Evolutionary conservation across 495 filamentous ascomycete species (phyloP).

Genomic region (Clavariopsis aquatica): DNA sequence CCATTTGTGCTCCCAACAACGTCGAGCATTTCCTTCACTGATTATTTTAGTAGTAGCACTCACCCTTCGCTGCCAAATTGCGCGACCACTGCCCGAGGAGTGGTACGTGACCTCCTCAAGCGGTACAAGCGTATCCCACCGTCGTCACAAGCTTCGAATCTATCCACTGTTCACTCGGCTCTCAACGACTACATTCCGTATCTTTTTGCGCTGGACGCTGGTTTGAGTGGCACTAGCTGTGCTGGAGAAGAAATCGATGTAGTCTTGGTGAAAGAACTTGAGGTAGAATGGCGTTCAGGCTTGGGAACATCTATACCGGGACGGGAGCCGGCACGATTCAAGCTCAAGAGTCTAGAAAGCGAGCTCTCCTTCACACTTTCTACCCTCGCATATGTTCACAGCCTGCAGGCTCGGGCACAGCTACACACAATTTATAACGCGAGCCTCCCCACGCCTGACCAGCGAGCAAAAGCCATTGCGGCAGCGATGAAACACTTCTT

Average conservation of each 20-base stretch:
- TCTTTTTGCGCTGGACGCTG: constrained; percentile 70
- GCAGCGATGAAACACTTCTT: constrained; percentile 77
- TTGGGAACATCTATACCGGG: constrained; percentile 61
- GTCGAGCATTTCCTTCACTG: constrained; percentile 74
- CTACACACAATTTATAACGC: constrained; percentile 58
- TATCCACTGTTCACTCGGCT: constrained; percentile 65
- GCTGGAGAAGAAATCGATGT: constrained; percentile 66
- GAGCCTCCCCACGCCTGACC: constrained; percentile 61
- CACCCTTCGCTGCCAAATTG: constrained; percentile 82
- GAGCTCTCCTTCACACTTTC: constrained; percentile 79
- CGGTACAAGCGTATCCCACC: constrained; percentile 75
- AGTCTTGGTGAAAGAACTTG: constrained; percentile 57
- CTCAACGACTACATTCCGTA: constrained; percentile 78
- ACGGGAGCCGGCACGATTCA: constrained; percentile 61
- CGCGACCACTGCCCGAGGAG: constrained; percentile 74
- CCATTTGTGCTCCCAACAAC: constrained; percentile 82
- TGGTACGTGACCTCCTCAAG: constrained; percentile 76
- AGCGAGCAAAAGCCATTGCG: constrained; percentile 67
- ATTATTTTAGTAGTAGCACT: constrained; percentile 61
- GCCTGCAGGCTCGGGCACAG: constrained; percentile 66
- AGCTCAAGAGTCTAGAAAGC: constrained; percentile 73
- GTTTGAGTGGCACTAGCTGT: constrained; percentile 54
- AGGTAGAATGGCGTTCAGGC: constrained; percentile 81
- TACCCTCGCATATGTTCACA: constrained; percentile 72
- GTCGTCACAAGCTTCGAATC: constrained; percentile 62